Conservation (phyloP, 257 asterid species). For the Capsicum rhomboideum region DNA sequence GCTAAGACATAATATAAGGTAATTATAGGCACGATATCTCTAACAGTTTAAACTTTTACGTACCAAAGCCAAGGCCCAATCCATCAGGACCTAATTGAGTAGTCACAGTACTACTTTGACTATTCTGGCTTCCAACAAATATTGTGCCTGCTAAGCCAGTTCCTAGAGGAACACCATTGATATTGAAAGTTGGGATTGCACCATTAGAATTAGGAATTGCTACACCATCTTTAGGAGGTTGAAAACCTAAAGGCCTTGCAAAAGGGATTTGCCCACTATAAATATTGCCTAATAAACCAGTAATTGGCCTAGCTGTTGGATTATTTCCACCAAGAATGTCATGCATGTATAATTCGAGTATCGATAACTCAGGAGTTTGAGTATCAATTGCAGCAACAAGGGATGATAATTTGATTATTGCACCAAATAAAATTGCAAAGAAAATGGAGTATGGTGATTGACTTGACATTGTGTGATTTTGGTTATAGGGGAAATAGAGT, state of each 20-base stretch:
- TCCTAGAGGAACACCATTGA: slow-evolving; percentile 66
- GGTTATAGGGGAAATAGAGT: neutral
- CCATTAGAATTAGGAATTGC: slow-evolving; percentile 82
- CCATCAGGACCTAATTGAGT: slow-evolving; percentile 39
- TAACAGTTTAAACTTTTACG: neutral
- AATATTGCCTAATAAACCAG: slow-evolving; percentile 73
- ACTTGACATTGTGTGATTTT: slow-evolving; percentile 30
- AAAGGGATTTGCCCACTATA: slow-evolving; percentile 93
- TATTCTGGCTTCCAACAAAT: slow-evolving; percentile 28
- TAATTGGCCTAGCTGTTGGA: slow-evolving; percentile 80
- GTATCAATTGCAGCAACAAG: slow-evolving; percentile 11
- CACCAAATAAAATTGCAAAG: slow-evolving; percentile 26
- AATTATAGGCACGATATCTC: neutral
- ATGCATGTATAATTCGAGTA: slow-evolving; percentile 75
- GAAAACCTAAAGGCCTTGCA: slow-evolving; percentile 72
- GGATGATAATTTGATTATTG: slow-evolving; percentile 12
- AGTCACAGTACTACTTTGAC: neutral
- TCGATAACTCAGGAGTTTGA: slow-evolving; percentile 17
- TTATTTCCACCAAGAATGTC: slow-evolving; percentile 83
- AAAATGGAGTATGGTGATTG: slow-evolving; percentile 9
- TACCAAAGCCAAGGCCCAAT: slow-evolving; percentile 43
- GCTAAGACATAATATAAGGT: neutral
- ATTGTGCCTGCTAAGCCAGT: slow-evolving; percentile 66
- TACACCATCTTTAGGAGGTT: slow-evolving; percentile 48
- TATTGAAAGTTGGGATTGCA: slow-evolving; percentile 54